Evolutionary conservation across 306 rosid genomes (phyloP), one percentile per base, ranked within the genome.

Genomic region (Herpetospermum pedunculosum): DNA sequence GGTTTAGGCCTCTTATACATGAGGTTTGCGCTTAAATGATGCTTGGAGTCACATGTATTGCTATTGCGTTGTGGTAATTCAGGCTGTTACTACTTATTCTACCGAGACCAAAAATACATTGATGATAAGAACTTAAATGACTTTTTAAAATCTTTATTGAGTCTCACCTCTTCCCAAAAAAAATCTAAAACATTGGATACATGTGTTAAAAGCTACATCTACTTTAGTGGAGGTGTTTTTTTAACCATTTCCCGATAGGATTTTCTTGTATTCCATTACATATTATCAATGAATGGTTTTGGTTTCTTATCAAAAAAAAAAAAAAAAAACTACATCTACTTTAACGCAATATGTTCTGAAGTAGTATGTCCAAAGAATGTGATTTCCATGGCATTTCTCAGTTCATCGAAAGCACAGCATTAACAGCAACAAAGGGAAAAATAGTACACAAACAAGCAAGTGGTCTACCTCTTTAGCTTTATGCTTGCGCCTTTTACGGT

Each of bases 391-490:
- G 3, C 5, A n/a, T 72, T 54, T 52, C 63, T 21, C 47, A 12
- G 67, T 41, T 71, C 52, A 54, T 73, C 6, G 9, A 5, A 53
- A 59, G 23, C 0, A 59, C 14, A 58, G 11, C 12, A 58, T 54
- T 13, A 21, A 1, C 35, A 72, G 21, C 35, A 49, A 72, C 64
- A 21, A 41, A 54, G 16, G 29, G 44, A 57, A n/a, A 72, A 43
- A 40, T 35, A 78, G 52, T 29, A 70, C 76, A 52, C 47, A 54
- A 73, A 74, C 48, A 70, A 53, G 64, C 35, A 10, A 73, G 79
- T 78, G 74, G 79, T 90, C 75, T 87, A 95, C 96, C 96, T 89
- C 97, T 87, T 89, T 91, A 75, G 75, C 83, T 81, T 77, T 91
- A 79, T 83, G 90, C 74, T 81, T 91, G 43, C 79, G 85, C 67